A percentile compares a stretch with the other conserved stretches of the same genome.
These are phyloP conservation scores for Pelargonium australe DNA, from an alignment of 441 rosid genomes.

Conservation along the genomic window DNA sequence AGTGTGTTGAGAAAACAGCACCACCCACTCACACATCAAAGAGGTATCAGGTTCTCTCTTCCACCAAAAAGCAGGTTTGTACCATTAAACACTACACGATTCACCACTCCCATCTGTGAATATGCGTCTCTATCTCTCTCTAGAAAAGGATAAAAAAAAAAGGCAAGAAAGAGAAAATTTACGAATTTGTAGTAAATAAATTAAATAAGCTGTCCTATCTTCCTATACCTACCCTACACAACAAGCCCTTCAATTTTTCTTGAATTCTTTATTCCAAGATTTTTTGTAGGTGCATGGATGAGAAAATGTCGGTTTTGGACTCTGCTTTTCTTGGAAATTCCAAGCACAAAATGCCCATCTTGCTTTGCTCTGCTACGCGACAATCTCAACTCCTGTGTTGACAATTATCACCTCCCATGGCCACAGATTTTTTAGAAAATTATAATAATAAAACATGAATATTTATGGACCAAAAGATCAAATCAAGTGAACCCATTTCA, in stretches of 20 bases:
- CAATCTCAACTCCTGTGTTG: conserved; percentile 15
- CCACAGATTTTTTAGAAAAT: not conserved
- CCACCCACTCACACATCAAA: conserved; percentile 80
- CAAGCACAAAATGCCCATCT: not conserved
- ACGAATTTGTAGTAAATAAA: not conserved
- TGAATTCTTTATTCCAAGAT: conserved; percentile 28
- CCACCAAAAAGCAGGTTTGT: conserved; percentile 25
- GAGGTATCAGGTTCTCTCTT: conserved; percentile 62
- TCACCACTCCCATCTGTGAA: conserved; percentile 29
- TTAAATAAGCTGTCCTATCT: conserved; percentile 36
- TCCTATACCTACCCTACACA: conserved; percentile 41
- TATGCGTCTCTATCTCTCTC: conserved; percentile 17
- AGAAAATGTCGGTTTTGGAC: conserved; percentile 22
- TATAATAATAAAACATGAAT: too few relatives aligned
- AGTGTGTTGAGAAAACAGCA: conserved; percentile 30
- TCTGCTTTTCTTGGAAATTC: conserved; percentile 12
- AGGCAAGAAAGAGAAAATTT: not conserved
- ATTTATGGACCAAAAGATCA: too few relatives aligned
- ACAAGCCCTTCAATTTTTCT: conserved; percentile 20
- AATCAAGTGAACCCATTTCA: too few relatives aligned
- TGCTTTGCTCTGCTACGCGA: conserved; percentile 21
- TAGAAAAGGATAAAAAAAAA: not conserved
- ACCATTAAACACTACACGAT: conserved; percentile 23
- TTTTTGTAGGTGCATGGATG: not conserved
- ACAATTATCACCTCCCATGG: conserved; percentile 8